phyloP scores from a whole-genome alignment of 176 grass and related monocot species.

The Triticum monococcum region DNA sequence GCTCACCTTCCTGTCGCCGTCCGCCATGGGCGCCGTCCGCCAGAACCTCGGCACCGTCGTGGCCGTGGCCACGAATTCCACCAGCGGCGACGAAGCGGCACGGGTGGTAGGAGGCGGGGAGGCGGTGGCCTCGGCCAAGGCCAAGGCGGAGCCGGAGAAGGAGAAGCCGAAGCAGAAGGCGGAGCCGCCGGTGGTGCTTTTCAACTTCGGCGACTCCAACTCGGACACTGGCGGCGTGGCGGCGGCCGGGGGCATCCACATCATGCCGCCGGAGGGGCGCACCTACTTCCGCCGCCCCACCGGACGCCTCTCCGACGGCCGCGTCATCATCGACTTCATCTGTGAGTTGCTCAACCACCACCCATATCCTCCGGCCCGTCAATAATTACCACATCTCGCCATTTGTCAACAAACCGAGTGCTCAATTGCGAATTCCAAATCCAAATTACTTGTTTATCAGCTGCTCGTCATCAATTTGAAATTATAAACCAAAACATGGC shows the following conservation, averaged over 20 bases:
- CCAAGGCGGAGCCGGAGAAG: not conserved
- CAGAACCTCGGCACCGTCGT: slow-evolving; percentile 40
- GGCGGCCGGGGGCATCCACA: slow-evolving; percentile 51
- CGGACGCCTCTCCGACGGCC: slow-evolving; percentile 80
- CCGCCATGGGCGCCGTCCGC: slow-evolving; percentile 39
- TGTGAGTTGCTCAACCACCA: slow-evolving; percentile 55
- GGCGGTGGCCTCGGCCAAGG: not conserved
- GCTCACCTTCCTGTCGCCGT: slow-evolving; percentile 37
- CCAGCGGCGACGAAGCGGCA: not conserved
- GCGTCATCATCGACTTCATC: slow-evolving; percentile 90
- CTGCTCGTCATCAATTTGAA: not conserved
- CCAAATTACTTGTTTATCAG: not conserved
- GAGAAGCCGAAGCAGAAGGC: not conserved
- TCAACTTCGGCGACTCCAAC: slow-evolving; percentile 98
- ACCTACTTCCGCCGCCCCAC: slow-evolving; percentile 63
- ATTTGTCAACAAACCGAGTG: not conserved
- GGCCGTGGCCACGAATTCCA: not conserved
- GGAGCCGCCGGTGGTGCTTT: slow-evolving; percentile 47
- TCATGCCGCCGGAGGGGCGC: slow-evolving; percentile 64
- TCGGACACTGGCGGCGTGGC: slow-evolving; percentile 85
- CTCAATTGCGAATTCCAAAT: slow-evolving; percentile 18
- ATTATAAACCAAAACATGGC: not conserved
- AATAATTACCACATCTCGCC: not conserved
- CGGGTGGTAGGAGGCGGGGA: not conserved
- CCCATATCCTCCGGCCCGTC: not conserved